Evolutionary conservation across 164 flowering plant species (phyloP), one percentile per base, ranked within the genome.

Genomic region (Vitis amurensis): DNA sequence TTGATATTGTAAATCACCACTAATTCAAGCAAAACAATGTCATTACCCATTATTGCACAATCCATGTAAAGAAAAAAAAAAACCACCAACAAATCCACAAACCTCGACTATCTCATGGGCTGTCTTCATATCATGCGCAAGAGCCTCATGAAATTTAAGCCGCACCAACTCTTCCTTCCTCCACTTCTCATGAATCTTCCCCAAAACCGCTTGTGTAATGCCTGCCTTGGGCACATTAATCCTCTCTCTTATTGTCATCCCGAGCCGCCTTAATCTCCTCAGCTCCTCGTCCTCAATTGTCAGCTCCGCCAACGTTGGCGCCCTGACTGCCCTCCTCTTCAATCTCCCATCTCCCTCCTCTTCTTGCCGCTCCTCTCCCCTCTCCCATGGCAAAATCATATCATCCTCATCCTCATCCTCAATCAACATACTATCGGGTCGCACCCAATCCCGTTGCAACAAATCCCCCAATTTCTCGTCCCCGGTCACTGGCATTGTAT

Each of bases 71-170:
- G 6, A 19, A 19, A 19, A 19, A 19, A 19, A 37, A 37, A 37
- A 37, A n/a, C n/a, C 50, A 23, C 44, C 44, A 37, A 1, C 29
- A 57, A 44, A 64, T n/a, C 37, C 73, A 83, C 88, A 55, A 76
- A 93, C 98, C 98, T 96, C 98, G 27, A 93, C 98, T 67, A 96
- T 82, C 66, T 89, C 88, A 71, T 90, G 97, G 0, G 91, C 98
- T 2, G 88, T 89, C 84, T 78, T 96, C 99, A 96, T 96, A 78
- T 93, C 94, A 48, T 71, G 82, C 0, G 97, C 97, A 64, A 96
- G 87, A 2, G 78, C 78, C 76, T 96, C 98, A 70, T 96, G 99
- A 74, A 96, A 96, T 79, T 91, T 96, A 29, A 96, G 87, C 82
- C 98, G 84, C 50, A 92, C 98, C 64, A 96, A 66, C 80, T 96